These are phyloP conservation scores for Mycena leptocephala DNA, from an alignment of 768 basidiomycete genomes.

Conservation along the genomic window DNA sequence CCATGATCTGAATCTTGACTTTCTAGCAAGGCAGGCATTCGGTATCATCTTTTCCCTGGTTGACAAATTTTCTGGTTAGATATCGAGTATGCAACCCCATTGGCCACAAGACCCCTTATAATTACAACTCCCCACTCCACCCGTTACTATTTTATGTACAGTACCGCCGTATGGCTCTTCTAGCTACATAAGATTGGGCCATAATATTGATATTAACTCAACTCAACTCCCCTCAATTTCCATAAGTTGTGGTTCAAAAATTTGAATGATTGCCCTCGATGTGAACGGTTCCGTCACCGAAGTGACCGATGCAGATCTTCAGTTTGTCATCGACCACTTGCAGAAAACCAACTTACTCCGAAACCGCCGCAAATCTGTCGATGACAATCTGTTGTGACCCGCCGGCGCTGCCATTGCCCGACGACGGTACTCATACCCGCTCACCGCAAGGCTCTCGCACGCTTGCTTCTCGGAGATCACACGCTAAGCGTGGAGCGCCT, in stretches of 20 bases:
- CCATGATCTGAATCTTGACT: slow-evolving; percentile 19
- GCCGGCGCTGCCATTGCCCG: too few relatives aligned
- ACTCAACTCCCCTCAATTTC: not conserved
- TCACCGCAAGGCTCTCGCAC: too few relatives aligned
- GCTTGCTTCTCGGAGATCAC: too few relatives aligned
- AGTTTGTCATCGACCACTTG: too few relatives aligned
- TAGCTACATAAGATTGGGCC: not conserved
- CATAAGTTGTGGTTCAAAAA: not conserved
- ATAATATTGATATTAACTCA: not conserved
- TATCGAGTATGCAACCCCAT: not conserved
- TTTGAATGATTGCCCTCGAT: too few relatives aligned
- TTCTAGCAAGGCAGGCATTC: slow-evolving; percentile 4
- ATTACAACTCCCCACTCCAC: not conserved
- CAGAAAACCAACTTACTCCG: too few relatives aligned
- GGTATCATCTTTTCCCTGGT: slow-evolving; percentile 2
- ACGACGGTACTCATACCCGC: too few relatives aligned
- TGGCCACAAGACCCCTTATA: not conserved
- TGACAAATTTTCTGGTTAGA: not conserved
- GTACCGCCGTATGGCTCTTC: not conserved
- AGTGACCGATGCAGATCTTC: too few relatives aligned
- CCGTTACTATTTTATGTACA: not conserved
- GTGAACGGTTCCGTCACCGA: too few relatives aligned
- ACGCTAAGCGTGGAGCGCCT: too few relatives aligned
- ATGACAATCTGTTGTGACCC: too few relatives aligned
- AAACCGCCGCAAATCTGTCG: too few relatives aligned